phyloP scores from a whole-genome alignment of 345 rosid genomes.

The Excoecaria agallocha region DNA sequence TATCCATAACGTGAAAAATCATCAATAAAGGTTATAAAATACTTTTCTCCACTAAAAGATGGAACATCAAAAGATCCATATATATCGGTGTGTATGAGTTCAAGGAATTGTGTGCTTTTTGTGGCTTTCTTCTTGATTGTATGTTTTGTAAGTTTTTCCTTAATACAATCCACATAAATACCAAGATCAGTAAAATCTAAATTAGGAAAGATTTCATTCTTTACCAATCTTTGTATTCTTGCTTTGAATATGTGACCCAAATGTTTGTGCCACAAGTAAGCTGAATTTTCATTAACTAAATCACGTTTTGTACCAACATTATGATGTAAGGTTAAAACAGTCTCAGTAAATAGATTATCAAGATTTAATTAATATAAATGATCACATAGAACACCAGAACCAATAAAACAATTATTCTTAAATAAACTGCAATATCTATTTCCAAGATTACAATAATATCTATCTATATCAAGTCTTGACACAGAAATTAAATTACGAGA shows the following conservation, averaged over 20 bases:
- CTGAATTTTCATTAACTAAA: neutral
- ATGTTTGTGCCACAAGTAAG: neutral
- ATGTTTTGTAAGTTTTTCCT: neutral
- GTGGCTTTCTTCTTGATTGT: neutral
- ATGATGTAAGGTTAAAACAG: neutral
- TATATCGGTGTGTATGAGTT: neutral
- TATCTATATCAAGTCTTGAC: neutral
- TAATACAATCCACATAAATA: neutral
- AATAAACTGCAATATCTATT: neutral
- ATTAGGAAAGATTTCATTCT: neutral
- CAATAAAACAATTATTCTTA: neutral
- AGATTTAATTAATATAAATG: neutral
- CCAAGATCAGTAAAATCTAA: neutral
- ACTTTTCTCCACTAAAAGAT: neutral
- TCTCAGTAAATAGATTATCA: neutral
- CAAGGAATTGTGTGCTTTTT: neutral
- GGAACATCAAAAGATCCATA: neutral
- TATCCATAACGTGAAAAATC: neutral
- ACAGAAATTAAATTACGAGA: neutral
- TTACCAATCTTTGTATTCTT: neutral
- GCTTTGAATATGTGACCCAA: constrained; percentile 4
- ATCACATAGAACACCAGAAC: neutral
- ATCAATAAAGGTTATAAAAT: neutral
- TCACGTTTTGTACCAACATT: neutral
- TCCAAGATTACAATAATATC: neutral